phyloP scores from a whole-genome alignment of 1,139 yeast species.

The Pichia kudriavzevii region DNA sequence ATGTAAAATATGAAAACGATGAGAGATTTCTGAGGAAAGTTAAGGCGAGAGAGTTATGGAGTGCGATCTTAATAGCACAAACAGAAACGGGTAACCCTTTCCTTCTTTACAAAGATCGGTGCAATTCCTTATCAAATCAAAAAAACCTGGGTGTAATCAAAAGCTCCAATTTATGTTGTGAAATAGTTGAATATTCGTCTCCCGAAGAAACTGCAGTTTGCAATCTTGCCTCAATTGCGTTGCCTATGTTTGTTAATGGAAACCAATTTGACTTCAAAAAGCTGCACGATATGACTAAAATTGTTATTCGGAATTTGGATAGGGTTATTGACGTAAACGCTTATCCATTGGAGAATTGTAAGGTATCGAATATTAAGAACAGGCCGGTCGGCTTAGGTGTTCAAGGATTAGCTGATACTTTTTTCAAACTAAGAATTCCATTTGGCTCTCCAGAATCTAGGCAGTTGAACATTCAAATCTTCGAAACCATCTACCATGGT shows the following conservation, averaged over 20 bases:
- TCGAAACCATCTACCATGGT: slow-evolving; percentile 54
- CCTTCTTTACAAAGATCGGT: slow-evolving; percentile 50
- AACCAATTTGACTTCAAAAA: slow-evolving; percentile 40
- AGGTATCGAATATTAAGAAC: slow-evolving; percentile 41
- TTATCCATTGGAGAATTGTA: slow-evolving; percentile 47
- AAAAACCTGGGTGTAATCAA: slow-evolving; percentile 49
- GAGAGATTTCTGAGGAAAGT: slow-evolving; percentile 33
- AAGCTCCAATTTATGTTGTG: slow-evolving; percentile 54
- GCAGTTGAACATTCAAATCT: slow-evolving; percentile 43
- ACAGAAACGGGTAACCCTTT: slow-evolving; percentile 57
- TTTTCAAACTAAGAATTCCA: slow-evolving; percentile 44
- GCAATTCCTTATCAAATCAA: slow-evolving; percentile 48
- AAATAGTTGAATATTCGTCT: slow-evolving; percentile 48
- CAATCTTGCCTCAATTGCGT: slow-evolving; percentile 46
- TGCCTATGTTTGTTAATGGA: slow-evolving; percentile 40
- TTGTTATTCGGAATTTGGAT: slow-evolving; percentile 44
- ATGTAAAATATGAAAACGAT: slow-evolving; percentile 39
- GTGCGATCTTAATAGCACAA: slow-evolving; percentile 46
- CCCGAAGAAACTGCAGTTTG: slow-evolving; percentile 52
- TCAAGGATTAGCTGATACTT: slow-evolving; percentile 52
- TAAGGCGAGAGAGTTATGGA: slow-evolving; percentile 49
- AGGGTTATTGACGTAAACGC: slow-evolving; percentile 45
- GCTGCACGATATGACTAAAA: slow-evolving; percentile 44
- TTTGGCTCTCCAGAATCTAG: slow-evolving; percentile 49
- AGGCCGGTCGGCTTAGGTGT: slow-evolving; percentile 57